Percentiles rank a stretch among this genome's conserved stretches.
Evolutionary conservation across 2,329 filamentous ascomycete species (phyloP).

Genomic region (Fusarium chuoi): DNA sequence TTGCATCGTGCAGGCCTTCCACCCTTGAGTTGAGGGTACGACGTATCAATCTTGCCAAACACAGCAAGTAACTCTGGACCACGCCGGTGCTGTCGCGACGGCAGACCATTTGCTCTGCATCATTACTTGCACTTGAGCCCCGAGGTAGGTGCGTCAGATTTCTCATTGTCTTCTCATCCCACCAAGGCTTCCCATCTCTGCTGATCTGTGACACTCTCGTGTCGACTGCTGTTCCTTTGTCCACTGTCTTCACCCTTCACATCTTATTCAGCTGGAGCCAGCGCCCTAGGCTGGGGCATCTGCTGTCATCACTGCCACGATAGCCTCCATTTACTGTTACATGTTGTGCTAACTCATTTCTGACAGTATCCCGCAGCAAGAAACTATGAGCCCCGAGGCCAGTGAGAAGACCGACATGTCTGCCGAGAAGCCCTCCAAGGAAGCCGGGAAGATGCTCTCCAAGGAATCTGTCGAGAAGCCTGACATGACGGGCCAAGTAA

Average conservation of each 20-base stretch:
- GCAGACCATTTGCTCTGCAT: neutral
- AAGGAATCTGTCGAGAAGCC: neutral
- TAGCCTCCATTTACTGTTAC: no score
- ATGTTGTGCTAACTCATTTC: fast-evolving
- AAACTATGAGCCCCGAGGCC: neutral
- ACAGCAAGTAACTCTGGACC: neutral
- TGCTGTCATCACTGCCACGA: neutral
- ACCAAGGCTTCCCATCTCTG: neutral
- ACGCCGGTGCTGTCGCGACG: no score
- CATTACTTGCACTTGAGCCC: neutral
- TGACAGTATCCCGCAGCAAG: fast-evolving
- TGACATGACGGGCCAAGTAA: neutral
- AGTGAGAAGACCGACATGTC: neutral
- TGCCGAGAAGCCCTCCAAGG: neutral
- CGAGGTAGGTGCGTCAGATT: neutral
- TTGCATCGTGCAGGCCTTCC: neutral
- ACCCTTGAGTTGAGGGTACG: no score
- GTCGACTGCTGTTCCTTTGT: neutral
- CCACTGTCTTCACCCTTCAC: neutral
- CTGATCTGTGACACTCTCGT: neutral
- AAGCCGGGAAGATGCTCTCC: neutral
- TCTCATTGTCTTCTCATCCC: neutral
- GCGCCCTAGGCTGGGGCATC: no score
- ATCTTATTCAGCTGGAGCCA: neutral
- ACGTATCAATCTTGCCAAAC: neutral